These are phyloP conservation scores for Boletus rubroflammeus DNA, from an alignment of 768 basidiomycete species.

Conservation along the genomic window DNA sequence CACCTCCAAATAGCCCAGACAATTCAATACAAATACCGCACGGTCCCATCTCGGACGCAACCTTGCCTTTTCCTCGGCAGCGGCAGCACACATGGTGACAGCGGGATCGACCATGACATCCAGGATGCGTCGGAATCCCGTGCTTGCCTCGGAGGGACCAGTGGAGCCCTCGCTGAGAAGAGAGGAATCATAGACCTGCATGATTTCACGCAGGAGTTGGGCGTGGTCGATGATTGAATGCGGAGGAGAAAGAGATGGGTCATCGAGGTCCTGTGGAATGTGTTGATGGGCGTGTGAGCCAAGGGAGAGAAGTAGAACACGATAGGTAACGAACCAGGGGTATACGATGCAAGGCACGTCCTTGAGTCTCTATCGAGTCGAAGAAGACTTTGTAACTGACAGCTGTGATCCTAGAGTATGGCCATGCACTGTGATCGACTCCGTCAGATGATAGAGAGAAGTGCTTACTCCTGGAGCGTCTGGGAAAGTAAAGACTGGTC, in stretches of 20 bases:
- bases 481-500: slow-evolving; percentile 71
- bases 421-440: background rate
- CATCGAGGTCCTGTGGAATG: slow-evolving; percentile 54
- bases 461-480: slow-evolving; percentile 73
- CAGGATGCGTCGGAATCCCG: slow-evolving; percentile 46
- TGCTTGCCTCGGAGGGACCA: slow-evolving; percentile 7
- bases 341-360: slow-evolving; percentile 57
- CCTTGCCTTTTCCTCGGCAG: slow-evolving; percentile 62
- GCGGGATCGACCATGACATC: slow-evolving; percentile 85
- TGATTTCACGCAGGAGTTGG: slow-evolving; percentile 83
- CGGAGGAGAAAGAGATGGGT: slow-evolving; percentile 70
- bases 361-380: slow-evolving; percentile 82
- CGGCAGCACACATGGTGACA: slow-evolving; percentile 66
- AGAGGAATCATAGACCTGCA: slow-evolving; percentile 85
- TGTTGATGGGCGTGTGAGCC: background rate
- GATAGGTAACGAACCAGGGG: slow-evolving; percentile 42
- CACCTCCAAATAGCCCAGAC: slow-evolving; percentile 78
- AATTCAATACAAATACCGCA: slow-evolving; percentile 83
- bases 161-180: slow-evolving; percentile 53
- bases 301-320: background rate
- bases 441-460: too few relatives aligned
- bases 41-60: slow-evolving; percentile 69
- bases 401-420: slow-evolving; percentile 62
- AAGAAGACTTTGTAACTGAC: slow-evolving; percentile 82
- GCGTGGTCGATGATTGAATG: slow-evolving; percentile 76